Percentiles rank a stretch among this genome's conserved stretches.
Conservation (phyloP, 306 rosid species). For the Ammopiptanthus mongolicus region DNA sequence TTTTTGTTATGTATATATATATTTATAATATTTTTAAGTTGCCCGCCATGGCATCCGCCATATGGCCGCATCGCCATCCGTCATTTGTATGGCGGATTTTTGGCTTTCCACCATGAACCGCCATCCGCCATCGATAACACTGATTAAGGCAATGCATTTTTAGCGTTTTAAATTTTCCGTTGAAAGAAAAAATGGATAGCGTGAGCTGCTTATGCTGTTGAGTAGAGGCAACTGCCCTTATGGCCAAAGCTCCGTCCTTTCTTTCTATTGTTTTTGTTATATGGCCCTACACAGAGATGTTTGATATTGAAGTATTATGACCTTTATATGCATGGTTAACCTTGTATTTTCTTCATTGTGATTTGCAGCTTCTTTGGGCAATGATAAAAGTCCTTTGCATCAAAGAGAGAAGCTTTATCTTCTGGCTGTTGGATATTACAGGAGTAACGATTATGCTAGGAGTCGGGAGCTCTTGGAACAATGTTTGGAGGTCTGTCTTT, state of each 20-base stretch:
- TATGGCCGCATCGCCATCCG: no score
- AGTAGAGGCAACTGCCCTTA: neutral
- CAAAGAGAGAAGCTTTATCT: conserved; percentile 81
- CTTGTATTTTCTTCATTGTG: conserved; percentile 16
- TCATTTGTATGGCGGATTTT: no score
- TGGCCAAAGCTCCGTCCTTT: neutral
- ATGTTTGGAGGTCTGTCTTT: conserved; percentile 54
- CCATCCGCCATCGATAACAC: no score
- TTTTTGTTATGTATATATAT: no score
- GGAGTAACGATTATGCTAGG: conserved; percentile 58
- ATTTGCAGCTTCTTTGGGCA: conserved; percentile 58
- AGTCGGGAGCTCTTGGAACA: conserved; percentile 69
- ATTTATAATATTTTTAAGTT: no score
- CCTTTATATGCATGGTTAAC: conserved; percentile 1
- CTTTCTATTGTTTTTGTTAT: neutral
- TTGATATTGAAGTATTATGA: neutral
- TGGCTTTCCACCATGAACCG: no score
- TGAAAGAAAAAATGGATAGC: neutral
- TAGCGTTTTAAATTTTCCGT: neutral
- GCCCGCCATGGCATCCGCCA: no score
- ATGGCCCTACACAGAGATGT: neutral
- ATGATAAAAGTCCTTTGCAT: conserved; percentile 41
- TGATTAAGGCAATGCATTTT: no score
- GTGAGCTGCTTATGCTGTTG: neutral
- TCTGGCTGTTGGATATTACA: conserved; percentile 83